Percentiles rank a stretch among this genome's conserved stretches.
These are phyloP conservation scores for Eurotiales sp. DNA, from an alignment of 2,329 filamentous ascomycete genomes.

Conservation along the genomic window DNA sequence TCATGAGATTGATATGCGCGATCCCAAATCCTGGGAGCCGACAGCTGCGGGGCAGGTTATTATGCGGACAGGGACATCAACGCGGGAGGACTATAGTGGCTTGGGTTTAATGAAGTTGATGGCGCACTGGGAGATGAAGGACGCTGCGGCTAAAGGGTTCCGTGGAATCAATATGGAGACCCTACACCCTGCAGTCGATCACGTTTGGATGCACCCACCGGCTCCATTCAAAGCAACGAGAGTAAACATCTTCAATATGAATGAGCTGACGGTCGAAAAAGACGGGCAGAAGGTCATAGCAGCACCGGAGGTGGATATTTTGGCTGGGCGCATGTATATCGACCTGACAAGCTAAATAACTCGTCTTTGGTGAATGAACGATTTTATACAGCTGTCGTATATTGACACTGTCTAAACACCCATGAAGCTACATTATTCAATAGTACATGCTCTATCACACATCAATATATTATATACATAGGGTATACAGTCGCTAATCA, in stretches of 20 bases:
- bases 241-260: constrained; percentile 15
- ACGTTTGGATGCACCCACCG: constrained; percentile 20
- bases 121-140: constrained; percentile 36
- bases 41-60: constrained; percentile 28
- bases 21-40: constrained; percentile 26
- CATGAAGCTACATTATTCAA: no score
- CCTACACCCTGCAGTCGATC: constrained; percentile 19
- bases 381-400: no score
- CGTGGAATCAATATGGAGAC: constrained; percentile 35
- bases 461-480: no score
- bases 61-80: constrained; percentile 35
- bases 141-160: constrained; percentile 30
- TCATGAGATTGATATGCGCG: constrained; percentile 14
- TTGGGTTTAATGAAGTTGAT: constrained; percentile 30
- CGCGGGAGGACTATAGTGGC: constrained; percentile 33
- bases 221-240: constrained; percentile 15
- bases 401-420: no score
- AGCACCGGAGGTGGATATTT: neutral
- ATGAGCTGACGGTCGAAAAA: constrained; percentile 13
- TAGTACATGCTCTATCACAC: no score
- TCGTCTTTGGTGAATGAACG: no score
- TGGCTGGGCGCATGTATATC: constrained; percentile 1
- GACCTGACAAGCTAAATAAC: no score
- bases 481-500: no score
- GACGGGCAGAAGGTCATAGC: constrained; percentile 14